Base-by-base conservation (phyloP, 768 basidiomycete genomes). In the Boletus rufocinnamomeus region DNA sequence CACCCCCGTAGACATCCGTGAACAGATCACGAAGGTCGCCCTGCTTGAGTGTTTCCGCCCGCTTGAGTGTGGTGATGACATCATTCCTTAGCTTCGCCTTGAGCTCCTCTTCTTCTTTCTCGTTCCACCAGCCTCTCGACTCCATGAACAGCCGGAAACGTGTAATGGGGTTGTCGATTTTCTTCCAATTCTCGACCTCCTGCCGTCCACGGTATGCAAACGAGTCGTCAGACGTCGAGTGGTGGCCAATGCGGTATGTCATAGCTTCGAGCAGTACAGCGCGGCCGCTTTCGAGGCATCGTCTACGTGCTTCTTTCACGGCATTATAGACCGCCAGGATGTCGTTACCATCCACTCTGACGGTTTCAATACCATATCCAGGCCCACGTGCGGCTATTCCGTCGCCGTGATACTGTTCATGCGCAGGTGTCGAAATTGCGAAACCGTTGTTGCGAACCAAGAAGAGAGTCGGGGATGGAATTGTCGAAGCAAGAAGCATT, bases 311-410 rank as follows among this genome's bases (percentile, higher is more conserved):
- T 66, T 91, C 91, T 57, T 81, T 82, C 17, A 90, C 84, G 4
- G 87, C 90, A 21, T 77, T 77, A 30, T 91, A 77, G 2, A 98
- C 93, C 1, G 95, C 95, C 2, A 97, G 79, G 30, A 93, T 75
- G 69, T 98, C 95, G 69, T 98, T 96, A 9, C 95, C 95, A 66
- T 98, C 95, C 4, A 98, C 95, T 30, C 95, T 83, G 54, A 97
- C 80, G 2, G 95, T 94, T 59, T 94, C 90, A 21, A 97, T 83
- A 8, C 95, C 95, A 69, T 97, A 98, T 10, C 70, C 95, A 1
- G 95, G 91, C 1, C 95, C 95, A 25, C 95, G 85, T 27, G 89
- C 83, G 3, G 93, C 94, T 63, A 98, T 94, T 11, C 95, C 95
- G 71, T 97, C 95, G 1, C 95, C 95, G 59, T 89, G 82, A 70